Evolutionary conservation across 1,284 basidiomycete species (phyloP).

Genomic region (Earliella scabrosa): DNA sequence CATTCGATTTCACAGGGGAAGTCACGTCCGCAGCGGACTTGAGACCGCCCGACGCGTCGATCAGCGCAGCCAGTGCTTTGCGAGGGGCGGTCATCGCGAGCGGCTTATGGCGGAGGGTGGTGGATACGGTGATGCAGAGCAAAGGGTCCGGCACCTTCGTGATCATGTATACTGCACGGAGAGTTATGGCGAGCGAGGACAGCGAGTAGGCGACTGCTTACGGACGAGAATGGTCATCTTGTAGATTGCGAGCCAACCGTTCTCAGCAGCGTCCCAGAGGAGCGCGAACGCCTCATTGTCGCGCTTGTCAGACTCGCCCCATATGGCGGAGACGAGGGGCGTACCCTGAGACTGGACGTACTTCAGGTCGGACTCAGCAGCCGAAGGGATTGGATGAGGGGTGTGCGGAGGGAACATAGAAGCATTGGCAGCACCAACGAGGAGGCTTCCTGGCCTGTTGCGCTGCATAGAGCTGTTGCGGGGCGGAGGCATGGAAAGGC

Average conservation of each 20-base stretch:
- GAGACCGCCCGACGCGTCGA: constrained; percentile 40
- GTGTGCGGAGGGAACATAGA: constrained; percentile 77
- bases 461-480: constrained; percentile 32
- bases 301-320: constrained; percentile 63
- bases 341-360: constrained; percentile 82
- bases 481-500: constrained; percentile 30
- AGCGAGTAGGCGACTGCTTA: constrained; percentile 45
- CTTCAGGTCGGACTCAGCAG: constrained; percentile 67
- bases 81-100: constrained; percentile 54
- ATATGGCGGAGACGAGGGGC: constrained; percentile 67
- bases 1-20: constrained; percentile 23
- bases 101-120: constrained; percentile 77
- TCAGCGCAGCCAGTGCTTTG: constrained; percentile 54
- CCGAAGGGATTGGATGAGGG: constrained; percentile 75
- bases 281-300: constrained; percentile 63
- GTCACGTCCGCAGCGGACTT: constrained; percentile 19
- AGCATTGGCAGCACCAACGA: constrained; percentile 40
- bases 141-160: constrained; percentile 76
- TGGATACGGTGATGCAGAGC: constrained; percentile 79
- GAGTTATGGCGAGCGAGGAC: neutral
- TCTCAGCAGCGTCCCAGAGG: constrained; percentile 60
- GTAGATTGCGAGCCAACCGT: constrained; percentile 79
- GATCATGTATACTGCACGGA: constrained; percentile 65
- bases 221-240: constrained; percentile 75
- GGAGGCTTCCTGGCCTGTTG: constrained; percentile 37